Evolutionary conservation across 2,329 filamentous ascomycete genomes (phyloP).

Genomic region (Phaeosphaeriaceae sp.): DNA sequence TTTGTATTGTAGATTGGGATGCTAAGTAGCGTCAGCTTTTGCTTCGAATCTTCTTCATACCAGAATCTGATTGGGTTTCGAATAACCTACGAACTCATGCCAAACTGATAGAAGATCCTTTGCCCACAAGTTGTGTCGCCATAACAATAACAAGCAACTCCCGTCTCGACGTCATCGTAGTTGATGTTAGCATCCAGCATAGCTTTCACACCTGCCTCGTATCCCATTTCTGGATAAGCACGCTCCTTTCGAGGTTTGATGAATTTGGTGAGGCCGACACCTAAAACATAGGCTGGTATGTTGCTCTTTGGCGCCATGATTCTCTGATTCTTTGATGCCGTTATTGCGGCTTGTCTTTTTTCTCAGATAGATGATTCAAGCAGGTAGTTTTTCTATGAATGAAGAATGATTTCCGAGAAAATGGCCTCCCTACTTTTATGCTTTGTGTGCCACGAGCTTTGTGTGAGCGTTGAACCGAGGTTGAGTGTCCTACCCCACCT

Average conservation of each 20-base stretch:
- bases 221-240: conserved; percentile 91
- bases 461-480: conserved; percentile 15
- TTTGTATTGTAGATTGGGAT: conserved; percentile 98
- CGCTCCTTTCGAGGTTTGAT: conserved; percentile 93
- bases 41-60: neutral
- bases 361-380: too few relatives aligned
- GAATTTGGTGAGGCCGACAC: conserved; percentile 98
- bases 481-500: conserved; percentile 15
- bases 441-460: neutral
- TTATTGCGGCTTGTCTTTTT: too few relatives aligned
- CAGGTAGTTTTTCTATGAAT: too few relatives aligned
- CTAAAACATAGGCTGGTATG: conserved; percentile 77
- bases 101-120: conserved; percentile 97
- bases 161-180: conserved; percentile 94
- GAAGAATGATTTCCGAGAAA: neutral
- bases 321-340: too few relatives aligned
- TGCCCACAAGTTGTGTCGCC: conserved; percentile 94
- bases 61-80: neutral
- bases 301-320: conserved; percentile 37
- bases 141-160: conserved; percentile 94
- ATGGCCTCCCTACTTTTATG: neutral
- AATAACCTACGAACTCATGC: conserved; percentile 70
- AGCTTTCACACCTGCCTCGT: conserved; percentile 87
- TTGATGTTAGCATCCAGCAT: conserved; percentile 83
- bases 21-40: conserved; percentile 40